Percentiles rank a stretch among this genome's conserved stretches.
phyloP scores from a whole-genome alignment of 805 yeast genomes.

The Ogataea methanolica region DNA sequence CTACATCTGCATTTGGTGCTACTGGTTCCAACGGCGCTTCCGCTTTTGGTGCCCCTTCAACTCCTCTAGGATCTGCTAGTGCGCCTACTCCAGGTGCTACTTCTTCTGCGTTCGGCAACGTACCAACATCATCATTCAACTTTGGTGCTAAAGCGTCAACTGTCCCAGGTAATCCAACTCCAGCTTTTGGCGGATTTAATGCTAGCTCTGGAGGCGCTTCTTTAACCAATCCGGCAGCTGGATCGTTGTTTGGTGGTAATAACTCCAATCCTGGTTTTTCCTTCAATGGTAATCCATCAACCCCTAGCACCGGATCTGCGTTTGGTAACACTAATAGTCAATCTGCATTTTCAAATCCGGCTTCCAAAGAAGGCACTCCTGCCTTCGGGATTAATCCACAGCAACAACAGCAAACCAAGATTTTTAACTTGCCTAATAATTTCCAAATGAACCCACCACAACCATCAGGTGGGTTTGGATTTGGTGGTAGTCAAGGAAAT shows the following conservation, averaged over 20 bases:
- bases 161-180: not conserved
- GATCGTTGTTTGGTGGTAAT: not conserved
- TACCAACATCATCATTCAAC: not conserved
- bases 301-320: not conserved
- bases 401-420: slow-evolving; percentile 12
- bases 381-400: slow-evolving; percentile 8
- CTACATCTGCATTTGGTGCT: slow-evolving; percentile 1
- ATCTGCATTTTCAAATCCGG: slow-evolving; percentile 1
- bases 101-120: not conserved
- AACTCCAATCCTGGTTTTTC: not conserved
- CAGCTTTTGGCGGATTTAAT: not conserved
- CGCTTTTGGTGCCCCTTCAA: not conserved
- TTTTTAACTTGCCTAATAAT: slow-evolving; percentile 10
- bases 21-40: not conserved
- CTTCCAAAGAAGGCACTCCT: slow-evolving; percentile 7
- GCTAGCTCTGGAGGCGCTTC: not conserved
- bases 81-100: not conserved
- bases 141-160: not conserved
- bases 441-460: slow-evolving; percentile 7
- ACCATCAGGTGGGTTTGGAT: slow-evolving; percentile 8
- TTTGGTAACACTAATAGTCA: not conserved
- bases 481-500: not conserved
- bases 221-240: not conserved
- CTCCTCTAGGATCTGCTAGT: slow-evolving; percentile 1
- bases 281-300: not conserved